Percentiles rank a stretch among this genome's conserved stretches.
Conservation (phyloP, 2,329 filamentous ascomycete genomes). For the Epichloe typhina region DNA sequence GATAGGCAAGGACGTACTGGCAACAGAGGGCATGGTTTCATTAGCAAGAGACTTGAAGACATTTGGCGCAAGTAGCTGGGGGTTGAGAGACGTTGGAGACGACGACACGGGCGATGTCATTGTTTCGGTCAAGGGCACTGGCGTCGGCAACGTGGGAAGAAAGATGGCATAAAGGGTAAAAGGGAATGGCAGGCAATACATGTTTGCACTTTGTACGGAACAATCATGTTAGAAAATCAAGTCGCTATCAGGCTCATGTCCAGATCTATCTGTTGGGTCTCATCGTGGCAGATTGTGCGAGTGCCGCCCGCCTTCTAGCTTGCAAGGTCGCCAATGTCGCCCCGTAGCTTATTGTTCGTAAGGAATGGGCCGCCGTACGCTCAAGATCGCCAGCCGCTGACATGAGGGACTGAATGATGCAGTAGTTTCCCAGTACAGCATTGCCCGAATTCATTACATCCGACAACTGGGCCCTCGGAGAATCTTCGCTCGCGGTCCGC, state of each 20-base stretch:
- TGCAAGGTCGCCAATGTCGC: slow-evolving; percentile 39
- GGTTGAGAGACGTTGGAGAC: slow-evolving; percentile 60
- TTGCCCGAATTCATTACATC: slow-evolving; percentile 43
- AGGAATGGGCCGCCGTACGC: slow-evolving; percentile 34
- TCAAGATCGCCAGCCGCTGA: slow-evolving; percentile 33
- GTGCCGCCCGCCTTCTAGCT: slow-evolving; percentile 26
- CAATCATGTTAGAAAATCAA: neutral
- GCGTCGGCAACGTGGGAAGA: slow-evolving; percentile 87
- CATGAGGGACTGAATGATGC: slow-evolving; percentile 36
- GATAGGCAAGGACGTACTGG: slow-evolving; percentile 69
- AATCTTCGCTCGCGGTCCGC: slow-evolving; percentile 15
- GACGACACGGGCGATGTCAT: slow-evolving; percentile 61
- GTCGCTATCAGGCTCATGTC: neutral
- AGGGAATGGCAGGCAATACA: neutral
- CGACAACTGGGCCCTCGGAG: slow-evolving; percentile 25
- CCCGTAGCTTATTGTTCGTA: slow-evolving; percentile 42
- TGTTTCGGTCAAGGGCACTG: slow-evolving; percentile 81
- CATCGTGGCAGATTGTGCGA: slow-evolving; percentile 11
- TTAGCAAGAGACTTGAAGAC: slow-evolving; percentile 72
- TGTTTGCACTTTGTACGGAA: neutral
- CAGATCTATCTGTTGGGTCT: slow-evolving; percentile 10
- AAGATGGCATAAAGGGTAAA: slow-evolving; percentile 53
- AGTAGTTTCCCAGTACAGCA: slow-evolving; percentile 39
- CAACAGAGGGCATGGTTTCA: slow-evolving; percentile 64
- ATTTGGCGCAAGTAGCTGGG: slow-evolving; percentile 90